These are phyloP conservation scores for Leccinum fuscescens DNA, from an alignment of 1,284 basidiomycete genomes.

Conservation along the genomic window DNA sequence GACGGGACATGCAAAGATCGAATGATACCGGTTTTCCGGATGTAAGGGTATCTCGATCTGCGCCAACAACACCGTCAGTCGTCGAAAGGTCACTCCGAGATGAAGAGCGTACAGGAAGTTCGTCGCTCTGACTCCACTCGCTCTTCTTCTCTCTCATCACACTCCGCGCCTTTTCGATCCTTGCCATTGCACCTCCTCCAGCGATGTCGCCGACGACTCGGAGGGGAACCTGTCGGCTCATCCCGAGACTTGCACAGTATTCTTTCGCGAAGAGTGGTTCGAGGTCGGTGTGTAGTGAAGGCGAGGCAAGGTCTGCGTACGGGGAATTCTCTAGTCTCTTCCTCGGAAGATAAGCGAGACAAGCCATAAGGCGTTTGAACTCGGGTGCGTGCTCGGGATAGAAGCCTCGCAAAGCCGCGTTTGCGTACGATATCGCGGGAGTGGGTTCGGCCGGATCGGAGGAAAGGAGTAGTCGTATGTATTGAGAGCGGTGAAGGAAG, in stretches of 20 bases:
- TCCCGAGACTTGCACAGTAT: constrained; percentile 83
- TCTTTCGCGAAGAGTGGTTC: constrained; percentile 84
- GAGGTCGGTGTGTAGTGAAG: constrained; percentile 70
- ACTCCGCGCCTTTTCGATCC: constrained; percentile 89
- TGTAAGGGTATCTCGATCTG: constrained; percentile 94
- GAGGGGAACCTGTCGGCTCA: constrained; percentile 86
- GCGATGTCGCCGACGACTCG: constrained; percentile 89
- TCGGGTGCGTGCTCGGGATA: constrained; percentile 63
- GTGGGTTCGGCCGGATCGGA: constrained; percentile 51
- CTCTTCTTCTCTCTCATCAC: constrained; percentile 91
- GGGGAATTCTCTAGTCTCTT: constrained; percentile 63
- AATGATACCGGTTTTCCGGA: constrained; percentile 88
- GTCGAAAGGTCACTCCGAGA: not conserved
- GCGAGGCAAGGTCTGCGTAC: constrained; percentile 71
- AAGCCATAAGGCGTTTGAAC: constrained; percentile 76
- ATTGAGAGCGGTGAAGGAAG: constrained; percentile 83
- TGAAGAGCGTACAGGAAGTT: constrained; percentile 68
- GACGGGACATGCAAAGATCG: constrained; percentile 96
- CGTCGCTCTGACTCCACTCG: constrained; percentile 87
- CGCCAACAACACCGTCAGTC: constrained; percentile 6
- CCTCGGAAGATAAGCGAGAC: constrained; percentile 70
- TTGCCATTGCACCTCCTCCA: constrained; percentile 81
- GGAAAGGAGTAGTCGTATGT: constrained; percentile 69
- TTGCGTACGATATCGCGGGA: constrained; percentile 76
- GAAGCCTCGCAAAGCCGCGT: constrained; percentile 63